phyloP scores from a whole-genome alignment of 352 stramenopile species.

The Globisporangium cystogenes region DNA sequence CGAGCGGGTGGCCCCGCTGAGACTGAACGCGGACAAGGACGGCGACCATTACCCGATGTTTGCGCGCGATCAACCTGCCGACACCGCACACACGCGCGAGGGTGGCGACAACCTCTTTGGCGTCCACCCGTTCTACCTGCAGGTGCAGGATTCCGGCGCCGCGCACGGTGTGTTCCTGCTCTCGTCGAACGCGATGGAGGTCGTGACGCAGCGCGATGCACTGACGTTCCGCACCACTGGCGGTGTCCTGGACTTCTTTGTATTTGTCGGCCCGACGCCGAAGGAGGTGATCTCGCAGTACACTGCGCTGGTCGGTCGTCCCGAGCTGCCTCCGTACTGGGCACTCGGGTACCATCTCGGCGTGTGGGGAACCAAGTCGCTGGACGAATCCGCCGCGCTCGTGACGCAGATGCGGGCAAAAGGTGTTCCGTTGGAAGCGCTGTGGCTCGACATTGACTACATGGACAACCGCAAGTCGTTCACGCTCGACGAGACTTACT shows the following conservation, averaged over 20 bases:
- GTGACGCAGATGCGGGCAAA: constrained; percentile 28
- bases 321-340: constrained; percentile 81
- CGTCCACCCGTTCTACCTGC: constrained; percentile 77
- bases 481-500: constrained; percentile 54
- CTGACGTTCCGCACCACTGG: constrained; percentile 78
- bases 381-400: constrained; percentile 25
- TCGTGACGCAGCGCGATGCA: constrained; percentile 48
- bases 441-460: constrained; percentile 74
- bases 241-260: constrained; percentile 76
- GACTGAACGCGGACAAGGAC: constrained; percentile 28
- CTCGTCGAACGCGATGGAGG: constrained; percentile 86
- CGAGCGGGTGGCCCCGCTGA: constrained; percentile 44
- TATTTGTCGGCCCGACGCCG: constrained; percentile 62
- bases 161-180: constrained; percentile 77
- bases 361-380: constrained; percentile 25
- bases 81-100: constrained; percentile 17
- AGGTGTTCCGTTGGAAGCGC: constrained; percentile 68
- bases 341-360: constrained; percentile 82
- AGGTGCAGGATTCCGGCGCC: constrained; percentile 29
- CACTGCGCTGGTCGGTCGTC: constrained; percentile 63
- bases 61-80: constrained; percentile 20
- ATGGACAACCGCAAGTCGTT: constrained; percentile 48
- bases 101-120: constrained; percentile 75
- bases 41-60: constrained; percentile 77
- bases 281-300: constrained; percentile 67